Conservation (phyloP, 169 alveolate genomes). For the Plasmodium adleri region DNA sequence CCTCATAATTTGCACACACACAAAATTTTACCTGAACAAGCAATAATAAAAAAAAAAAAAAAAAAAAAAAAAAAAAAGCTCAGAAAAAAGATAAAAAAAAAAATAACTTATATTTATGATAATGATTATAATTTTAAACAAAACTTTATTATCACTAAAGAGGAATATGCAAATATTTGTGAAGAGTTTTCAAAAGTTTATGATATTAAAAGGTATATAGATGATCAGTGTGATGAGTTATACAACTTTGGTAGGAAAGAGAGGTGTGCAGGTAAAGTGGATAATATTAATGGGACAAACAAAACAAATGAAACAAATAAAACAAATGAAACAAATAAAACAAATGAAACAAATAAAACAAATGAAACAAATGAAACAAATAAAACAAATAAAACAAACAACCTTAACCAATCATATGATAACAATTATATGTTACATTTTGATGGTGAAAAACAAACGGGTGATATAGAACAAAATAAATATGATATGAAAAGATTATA, state of each 20-base stretch:
- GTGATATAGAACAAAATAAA: not conserved
- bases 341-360: not conserved
- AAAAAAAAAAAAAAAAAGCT: too few species aligned
- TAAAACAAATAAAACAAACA: not conserved
- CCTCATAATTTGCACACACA: too few species aligned
- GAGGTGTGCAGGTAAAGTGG: not conserved
- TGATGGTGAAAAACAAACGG: not conserved
- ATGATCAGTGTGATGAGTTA: not conserved
- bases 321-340: not conserved
- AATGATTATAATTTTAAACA: conserved; percentile 2
- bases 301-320: not conserved
- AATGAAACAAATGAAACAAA: not conserved
- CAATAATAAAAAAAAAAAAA: not conserved
- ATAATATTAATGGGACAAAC: not conserved
- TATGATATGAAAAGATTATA: not conserved
- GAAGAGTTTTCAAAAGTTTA: not conserved
- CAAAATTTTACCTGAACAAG: too few species aligned
- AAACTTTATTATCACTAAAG: conserved; percentile 1
- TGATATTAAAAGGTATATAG: conserved; percentile 2
- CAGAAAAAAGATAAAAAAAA: not conserved
- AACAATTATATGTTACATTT: too few species aligned
- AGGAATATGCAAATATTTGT: not conserved
- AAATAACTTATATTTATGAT: not conserved
- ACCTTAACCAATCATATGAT: too few species aligned
- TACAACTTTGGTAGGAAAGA: conserved; percentile 1